Percentiles rank a stretch among this genome's conserved stretches.
These are phyloP conservation scores for Calonectria pseudoturangicola DNA, from an alignment of 2,329 filamentous ascomycete species.

Conservation along the genomic window DNA sequence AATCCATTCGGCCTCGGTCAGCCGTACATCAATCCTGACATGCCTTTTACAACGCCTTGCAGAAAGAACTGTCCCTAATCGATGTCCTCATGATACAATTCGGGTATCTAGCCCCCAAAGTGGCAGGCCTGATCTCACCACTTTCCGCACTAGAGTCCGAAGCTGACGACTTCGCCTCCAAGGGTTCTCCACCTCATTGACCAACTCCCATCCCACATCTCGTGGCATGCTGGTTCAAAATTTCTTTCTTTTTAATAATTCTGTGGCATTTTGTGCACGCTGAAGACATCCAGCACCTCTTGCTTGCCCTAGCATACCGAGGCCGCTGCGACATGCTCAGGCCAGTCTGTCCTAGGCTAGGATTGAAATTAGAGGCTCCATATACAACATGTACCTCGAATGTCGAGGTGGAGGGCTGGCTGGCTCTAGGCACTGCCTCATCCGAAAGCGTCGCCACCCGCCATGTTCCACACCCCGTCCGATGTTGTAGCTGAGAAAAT, in stretches of 20 bases:
- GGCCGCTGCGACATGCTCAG: neutral
- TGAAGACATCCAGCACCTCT: neutral
- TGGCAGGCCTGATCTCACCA: slow-evolving; percentile 36
- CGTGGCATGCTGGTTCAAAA: neutral
- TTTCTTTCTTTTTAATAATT: neutral
- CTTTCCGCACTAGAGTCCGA: slow-evolving; percentile 21
- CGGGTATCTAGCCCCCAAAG: slow-evolving; percentile 31
- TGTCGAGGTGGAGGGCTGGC: slow-evolving; percentile 13
- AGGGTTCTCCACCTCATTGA: slow-evolving; percentile 20
- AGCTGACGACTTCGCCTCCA: slow-evolving; percentile 36
- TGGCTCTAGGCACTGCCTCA: slow-evolving; percentile 36
- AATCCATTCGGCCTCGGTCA: slow-evolving; percentile 20
- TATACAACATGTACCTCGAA: slow-evolving; percentile 22
- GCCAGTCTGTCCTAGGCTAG: slow-evolving; percentile 18
- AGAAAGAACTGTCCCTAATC: slow-evolving; percentile 7
- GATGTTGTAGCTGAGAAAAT: slow-evolving; percentile 34
- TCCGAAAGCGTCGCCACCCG: slow-evolving; percentile 33
- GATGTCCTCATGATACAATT: slow-evolving; percentile 10
- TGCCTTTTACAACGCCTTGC: slow-evolving; percentile 20
- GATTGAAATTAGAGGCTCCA: slow-evolving; percentile 32
- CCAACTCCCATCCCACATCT: slow-evolving; percentile 2
- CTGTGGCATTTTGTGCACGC: neutral
- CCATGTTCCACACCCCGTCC: slow-evolving; percentile 26
- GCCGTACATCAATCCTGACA: slow-evolving; percentile 31
- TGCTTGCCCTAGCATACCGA: slow-evolving; percentile 7